Percentiles rank a stretch among this genome's conserved stretches.
Conservation (phyloP, 2,329 filamentous ascomycete species). For the Fusarium secorum region DNA sequence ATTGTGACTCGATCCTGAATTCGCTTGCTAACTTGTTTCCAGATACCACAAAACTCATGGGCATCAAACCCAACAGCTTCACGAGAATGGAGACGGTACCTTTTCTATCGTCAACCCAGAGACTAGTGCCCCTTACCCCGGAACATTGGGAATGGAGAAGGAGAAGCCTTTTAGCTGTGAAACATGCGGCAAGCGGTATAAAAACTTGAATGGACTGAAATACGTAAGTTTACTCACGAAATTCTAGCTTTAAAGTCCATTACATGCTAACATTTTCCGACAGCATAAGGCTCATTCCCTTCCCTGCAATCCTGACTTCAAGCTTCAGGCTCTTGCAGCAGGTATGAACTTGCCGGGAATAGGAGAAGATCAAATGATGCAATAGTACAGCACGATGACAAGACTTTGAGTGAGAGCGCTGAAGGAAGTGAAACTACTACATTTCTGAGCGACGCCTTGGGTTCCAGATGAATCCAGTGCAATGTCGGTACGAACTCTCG, state of each 20-base stretch:
- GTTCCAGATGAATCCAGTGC: neutral
- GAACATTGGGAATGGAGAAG: constrained; percentile 99
- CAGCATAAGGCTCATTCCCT: constrained; percentile 83
- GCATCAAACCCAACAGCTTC: constrained; percentile 94
- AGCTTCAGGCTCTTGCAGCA: constrained; percentile 55
- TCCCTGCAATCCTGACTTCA: constrained; percentile 84
- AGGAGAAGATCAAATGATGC: constrained; percentile 55
- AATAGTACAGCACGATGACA: constrained; percentile 31
- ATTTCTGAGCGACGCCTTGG: neutral
- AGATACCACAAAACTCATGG: constrained; percentile 83
- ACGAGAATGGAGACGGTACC: constrained; percentile 95
- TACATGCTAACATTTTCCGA: constrained; percentile 44
- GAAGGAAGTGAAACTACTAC: neutral
- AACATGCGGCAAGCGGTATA: constrained; percentile 96
- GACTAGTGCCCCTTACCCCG: constrained; percentile 91
- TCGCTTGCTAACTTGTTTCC: constrained; percentile 19
- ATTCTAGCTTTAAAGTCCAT: neutral
- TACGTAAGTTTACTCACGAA: constrained; percentile 66
- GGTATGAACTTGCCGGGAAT: constrained; percentile 55
- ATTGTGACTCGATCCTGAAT: neutral
- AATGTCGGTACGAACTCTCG: constrained; percentile 1
- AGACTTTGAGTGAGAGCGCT: neutral
- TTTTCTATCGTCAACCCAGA: constrained; percentile 98
- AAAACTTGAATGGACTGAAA: constrained; percentile 98
- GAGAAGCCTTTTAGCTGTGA: constrained; percentile 99